Percentiles rank a stretch among this genome's conserved stretches.
These are phyloP conservation scores for Amphibolis antarctica DNA, from an alignment of 106 monocot species.

Conservation along the genomic window DNA sequence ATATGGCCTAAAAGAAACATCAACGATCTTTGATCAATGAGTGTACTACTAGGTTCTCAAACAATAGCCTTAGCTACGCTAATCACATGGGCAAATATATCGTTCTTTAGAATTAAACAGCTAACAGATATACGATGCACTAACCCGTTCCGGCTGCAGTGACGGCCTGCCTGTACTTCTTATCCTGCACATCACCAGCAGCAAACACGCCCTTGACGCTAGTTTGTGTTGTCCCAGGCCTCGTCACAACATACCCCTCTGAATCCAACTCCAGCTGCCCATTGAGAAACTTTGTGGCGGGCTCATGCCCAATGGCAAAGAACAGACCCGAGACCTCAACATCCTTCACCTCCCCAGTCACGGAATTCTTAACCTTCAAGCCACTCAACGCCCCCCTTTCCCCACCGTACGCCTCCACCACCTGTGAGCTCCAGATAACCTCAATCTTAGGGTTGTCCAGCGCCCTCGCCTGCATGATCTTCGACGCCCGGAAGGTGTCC, in stretches of 20 bases:
- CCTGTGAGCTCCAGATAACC: constrained; percentile 67
- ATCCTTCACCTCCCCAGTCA: constrained; percentile 43
- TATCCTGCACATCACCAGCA: constrained; percentile 96
- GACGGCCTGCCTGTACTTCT: constrained; percentile 89
- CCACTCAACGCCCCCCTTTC: constrained; percentile 48
- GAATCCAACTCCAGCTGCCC: constrained; percentile 82
- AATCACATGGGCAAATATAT: not conserved
- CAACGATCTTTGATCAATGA: not conserved
- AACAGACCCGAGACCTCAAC: constrained; percentile 67
- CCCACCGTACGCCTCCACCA: constrained; percentile 64
- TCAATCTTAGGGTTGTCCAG: constrained; percentile 81
- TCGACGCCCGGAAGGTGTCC: constrained; percentile 76
- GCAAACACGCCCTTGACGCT: constrained; percentile 94
- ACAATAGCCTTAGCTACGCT: not conserved
- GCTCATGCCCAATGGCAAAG: constrained; percentile 96
- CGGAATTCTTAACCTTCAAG: constrained; percentile 61
- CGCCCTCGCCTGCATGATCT: constrained; percentile 82
- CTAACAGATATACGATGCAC: not conserved
- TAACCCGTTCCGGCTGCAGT: constrained; percentile 95
- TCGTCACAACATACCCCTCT: constrained; percentile 82
- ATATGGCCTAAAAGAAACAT: not conserved
- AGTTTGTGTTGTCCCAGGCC: constrained; percentile 69
- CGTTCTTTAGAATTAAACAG: not conserved
- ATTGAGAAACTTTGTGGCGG: constrained; percentile 71
- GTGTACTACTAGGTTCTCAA: not conserved